These are phyloP conservation scores for Inonotus obliquus DNA, from an alignment of 1,284 basidiomycete species.

Conservation along the genomic window DNA sequence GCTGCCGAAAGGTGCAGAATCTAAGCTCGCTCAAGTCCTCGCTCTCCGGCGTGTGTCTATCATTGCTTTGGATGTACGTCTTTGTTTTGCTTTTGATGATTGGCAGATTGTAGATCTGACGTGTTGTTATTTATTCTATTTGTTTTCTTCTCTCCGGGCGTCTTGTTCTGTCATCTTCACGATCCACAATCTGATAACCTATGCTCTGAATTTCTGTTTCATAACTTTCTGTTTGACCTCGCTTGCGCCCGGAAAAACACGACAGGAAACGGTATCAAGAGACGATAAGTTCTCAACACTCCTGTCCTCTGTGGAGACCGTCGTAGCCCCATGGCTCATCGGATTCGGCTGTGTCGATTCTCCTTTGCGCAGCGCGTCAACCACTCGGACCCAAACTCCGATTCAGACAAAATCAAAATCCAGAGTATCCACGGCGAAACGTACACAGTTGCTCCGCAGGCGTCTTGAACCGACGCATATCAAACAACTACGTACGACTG, in stretches of 20 bases:
- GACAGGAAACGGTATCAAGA: constrained; percentile 36
- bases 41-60: constrained; percentile 70
- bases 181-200: background rate
- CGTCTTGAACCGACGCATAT: constrained; percentile 69
- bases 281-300: constrained; percentile 35
- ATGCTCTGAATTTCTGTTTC: constrained; percentile 3
- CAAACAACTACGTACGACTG: constrained; percentile 80
- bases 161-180: too few species aligned
- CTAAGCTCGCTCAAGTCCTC: constrained; percentile 52
- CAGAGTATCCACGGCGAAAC: constrained; percentile 6
- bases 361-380: constrained; percentile 15
- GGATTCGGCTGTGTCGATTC: constrained; percentile 20
- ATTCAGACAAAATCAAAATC: background rate
- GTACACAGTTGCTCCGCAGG: background rate
- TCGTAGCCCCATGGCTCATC: constrained; percentile 61
- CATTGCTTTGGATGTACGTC: constrained; percentile 55
- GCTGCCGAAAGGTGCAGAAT: constrained; percentile 69
- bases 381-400: background rate
- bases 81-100: background rate
- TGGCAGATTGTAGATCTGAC: background rate
- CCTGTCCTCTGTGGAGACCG: constrained; percentile 44
- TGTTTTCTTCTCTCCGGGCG: too few species aligned
- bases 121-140: background rate
- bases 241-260: background rate
- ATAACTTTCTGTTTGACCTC: background rate